These are phyloP conservation scores for Hordeum marinum DNA, from an alignment of 176 grass and related monocot genomes.

Conservation along the genomic window DNA sequence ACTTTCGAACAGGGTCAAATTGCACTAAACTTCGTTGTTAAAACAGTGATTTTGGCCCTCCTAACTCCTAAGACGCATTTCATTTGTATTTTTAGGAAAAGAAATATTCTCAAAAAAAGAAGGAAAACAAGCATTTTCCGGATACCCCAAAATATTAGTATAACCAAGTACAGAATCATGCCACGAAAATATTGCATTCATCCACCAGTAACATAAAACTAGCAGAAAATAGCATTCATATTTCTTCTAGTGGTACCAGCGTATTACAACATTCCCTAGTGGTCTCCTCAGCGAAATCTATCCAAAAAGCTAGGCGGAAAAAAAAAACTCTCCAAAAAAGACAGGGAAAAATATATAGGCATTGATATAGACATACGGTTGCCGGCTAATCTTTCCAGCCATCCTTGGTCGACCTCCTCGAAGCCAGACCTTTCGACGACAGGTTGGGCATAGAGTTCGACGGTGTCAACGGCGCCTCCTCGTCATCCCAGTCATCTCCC, in stretches of 20 bases:
- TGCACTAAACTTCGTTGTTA: no score
- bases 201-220: not conserved
- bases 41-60: no score
- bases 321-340: not conserved
- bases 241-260: not conserved
- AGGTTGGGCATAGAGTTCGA: conserved; percentile 56
- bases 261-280: not conserved
- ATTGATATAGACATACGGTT: not conserved
- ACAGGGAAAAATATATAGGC: not conserved
- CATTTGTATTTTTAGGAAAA: not conserved
- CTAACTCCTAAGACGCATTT: not conserved
- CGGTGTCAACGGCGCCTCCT: conserved; percentile 74
- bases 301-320: not conserved
- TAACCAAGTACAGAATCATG: not conserved
- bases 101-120: no score
- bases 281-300: not conserved
- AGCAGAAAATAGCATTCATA: not conserved
- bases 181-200: not conserved
- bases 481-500: conserved; percentile 84
- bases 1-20: no score
- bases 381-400: conserved; percentile 73
- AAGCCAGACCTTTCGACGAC: conserved; percentile 77
- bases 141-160: no score
- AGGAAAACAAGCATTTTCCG: no score
- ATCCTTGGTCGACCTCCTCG: conserved; percentile 74